Evolutionary conservation across 495 filamentous ascomycete genomes (phyloP).

Genomic region (Terfezia boudieri): DNA sequence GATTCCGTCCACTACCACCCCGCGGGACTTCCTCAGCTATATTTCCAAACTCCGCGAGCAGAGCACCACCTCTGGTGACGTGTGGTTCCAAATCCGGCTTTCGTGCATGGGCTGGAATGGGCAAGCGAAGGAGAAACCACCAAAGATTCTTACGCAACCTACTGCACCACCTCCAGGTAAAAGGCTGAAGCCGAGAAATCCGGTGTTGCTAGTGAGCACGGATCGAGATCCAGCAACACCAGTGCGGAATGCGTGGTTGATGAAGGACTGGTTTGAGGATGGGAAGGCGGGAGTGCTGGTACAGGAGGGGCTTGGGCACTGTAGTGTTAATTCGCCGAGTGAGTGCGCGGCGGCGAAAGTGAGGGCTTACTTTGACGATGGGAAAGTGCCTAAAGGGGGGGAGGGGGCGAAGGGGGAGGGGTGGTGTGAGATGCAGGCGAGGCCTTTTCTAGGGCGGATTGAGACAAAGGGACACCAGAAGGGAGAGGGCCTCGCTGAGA

Average conservation of each 20-base stretch:
- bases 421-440: conserved; percentile 6
- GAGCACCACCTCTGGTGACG: conserved; percentile 31
- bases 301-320: conserved; percentile 3
- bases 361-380: conserved; percentile 10
- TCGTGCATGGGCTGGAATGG: conserved; percentile 35
- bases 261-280: conserved; percentile 31
- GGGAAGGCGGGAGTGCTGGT: conserved; percentile 1
- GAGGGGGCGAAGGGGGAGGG: conserved; percentile 1
- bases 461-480: too few relatives aligned
- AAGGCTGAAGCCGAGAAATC: conserved; percentile 27
- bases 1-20: conserved; percentile 20
- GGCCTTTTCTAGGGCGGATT: neutral
- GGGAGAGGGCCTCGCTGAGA: too few relatives aligned
- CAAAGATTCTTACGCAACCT: conserved; percentile 11
- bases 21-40: conserved; percentile 26
- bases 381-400: conserved; percentile 5
- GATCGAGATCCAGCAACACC: conserved; percentile 36
- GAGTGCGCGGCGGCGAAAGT: conserved; percentile 8
- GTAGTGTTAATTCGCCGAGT: conserved; percentile 11
- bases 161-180: conserved; percentile 12
- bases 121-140: conserved; percentile 28
- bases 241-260: conserved; percentile 24
- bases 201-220: conserved; percentile 33
- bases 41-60: conserved; percentile 25
- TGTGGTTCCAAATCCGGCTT: conserved; percentile 34